Conservation (phyloP, 148 eudicot species). For the Polygonum aviculare region DNA sequence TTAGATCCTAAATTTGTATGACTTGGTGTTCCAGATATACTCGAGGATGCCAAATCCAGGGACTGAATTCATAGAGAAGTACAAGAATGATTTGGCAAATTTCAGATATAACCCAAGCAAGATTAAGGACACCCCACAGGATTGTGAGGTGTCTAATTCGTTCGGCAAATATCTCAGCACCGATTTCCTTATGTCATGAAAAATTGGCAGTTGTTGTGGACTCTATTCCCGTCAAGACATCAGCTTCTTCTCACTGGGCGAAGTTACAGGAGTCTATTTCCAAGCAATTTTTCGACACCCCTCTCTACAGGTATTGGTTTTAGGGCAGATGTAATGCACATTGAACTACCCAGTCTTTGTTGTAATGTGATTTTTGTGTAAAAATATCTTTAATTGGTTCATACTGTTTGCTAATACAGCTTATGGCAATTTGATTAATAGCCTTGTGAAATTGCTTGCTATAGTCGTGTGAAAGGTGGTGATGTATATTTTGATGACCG, state of each 20-base stretch:
- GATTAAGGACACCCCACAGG: constrained; percentile 92
- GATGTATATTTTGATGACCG: constrained; percentile 90
- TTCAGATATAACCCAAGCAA: constrained; percentile 67
- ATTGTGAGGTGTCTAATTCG: constrained; percentile 86
- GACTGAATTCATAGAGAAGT: constrained; percentile 71
- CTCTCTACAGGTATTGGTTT: too few species aligned
- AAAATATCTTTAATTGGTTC: constrained; percentile 21
- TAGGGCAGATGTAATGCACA: too few species aligned
- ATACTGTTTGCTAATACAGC: constrained; percentile 31
- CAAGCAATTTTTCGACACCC: too few species aligned
- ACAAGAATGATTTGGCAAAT: constrained; percentile 52
- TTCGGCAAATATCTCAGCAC: too few species aligned
- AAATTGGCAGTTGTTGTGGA: too few species aligned
- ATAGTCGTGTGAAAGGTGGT: constrained; percentile 88
- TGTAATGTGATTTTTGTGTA: constrained; percentile 11
- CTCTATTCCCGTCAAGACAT: too few species aligned
- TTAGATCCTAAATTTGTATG: neutral
- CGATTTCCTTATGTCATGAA: too few species aligned
- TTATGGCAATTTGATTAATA: constrained; percentile 38
- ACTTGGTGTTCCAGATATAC: constrained; percentile 47
- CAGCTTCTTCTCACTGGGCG: too few species aligned
- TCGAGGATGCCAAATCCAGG: constrained; percentile 90
- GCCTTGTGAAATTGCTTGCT: constrained; percentile 96
- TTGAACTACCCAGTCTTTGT: neutral
- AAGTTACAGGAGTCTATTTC: too few species aligned